Conservation (phyloP, 73 alveolate genomes). For the Symbiodinium pilosum region DNA sequence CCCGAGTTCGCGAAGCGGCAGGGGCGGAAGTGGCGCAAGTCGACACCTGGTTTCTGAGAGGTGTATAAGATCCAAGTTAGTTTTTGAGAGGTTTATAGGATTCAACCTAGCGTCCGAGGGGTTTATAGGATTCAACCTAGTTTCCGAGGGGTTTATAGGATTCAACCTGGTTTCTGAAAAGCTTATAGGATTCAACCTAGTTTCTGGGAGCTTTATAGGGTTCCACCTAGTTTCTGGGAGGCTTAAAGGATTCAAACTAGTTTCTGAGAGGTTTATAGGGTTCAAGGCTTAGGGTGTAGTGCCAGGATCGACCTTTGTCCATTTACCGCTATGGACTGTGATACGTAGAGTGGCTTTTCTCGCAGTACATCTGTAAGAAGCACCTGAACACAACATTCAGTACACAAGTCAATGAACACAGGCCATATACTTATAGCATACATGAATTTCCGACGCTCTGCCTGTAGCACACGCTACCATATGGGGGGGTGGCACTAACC, state of each 20-base stretch:
- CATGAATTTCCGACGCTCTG: too few relatives aligned
- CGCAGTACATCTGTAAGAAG: too few relatives aligned
- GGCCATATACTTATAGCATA: too few relatives aligned
- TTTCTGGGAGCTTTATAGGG: background rate
- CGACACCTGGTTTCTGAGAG: background rate
- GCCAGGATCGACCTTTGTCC: too few relatives aligned
- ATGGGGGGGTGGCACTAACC: too few relatives aligned
- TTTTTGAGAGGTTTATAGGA: background rate
- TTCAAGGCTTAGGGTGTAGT: background rate
- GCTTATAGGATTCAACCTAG: background rate
- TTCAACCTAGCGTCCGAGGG: background rate
- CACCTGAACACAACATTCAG: too few relatives aligned
- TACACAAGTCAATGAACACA: too few relatives aligned
- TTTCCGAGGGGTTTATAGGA: too few relatives aligned
- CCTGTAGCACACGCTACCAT: too few relatives aligned
- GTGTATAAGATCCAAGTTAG: background rate
- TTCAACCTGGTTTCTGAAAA: too few relatives aligned
- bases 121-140: too few relatives aligned
- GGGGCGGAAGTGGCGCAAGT: constrained; percentile 58
- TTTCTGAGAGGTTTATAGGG: background rate
- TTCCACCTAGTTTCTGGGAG: too few relatives aligned
- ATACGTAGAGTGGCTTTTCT: background rate
- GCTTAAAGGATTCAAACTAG: background rate
- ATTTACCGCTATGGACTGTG: background rate
- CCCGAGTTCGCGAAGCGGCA: constrained; percentile 72